Conservation (phyloP, 163 green algal species). For the Chloromonas sp. region DNA sequence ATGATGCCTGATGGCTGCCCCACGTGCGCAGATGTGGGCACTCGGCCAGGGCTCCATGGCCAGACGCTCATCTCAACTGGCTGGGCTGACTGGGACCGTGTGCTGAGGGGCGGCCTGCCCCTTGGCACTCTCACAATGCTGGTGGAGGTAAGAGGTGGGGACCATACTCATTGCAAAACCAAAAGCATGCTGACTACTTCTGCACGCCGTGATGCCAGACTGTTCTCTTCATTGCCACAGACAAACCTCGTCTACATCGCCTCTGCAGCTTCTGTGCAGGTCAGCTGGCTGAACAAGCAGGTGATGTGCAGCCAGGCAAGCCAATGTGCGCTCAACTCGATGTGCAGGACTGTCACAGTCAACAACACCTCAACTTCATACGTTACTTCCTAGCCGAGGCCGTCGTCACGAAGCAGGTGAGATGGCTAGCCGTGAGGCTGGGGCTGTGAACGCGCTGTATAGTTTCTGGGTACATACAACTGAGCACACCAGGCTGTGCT, state of each 20-base stretch:
- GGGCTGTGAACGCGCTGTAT: background rate
- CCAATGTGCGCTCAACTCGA: background rate
- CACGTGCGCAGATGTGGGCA: slow-evolving; percentile 49
- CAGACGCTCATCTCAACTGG: slow-evolving; percentile 77
- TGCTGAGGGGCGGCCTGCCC: slow-evolving; percentile 73
- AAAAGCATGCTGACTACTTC: background rate
- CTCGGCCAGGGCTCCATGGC: slow-evolving; percentile 61
- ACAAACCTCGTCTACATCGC: no score
- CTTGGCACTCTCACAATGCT: slow-evolving; percentile 68
- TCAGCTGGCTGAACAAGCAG: no score
- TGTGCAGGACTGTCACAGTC: slow-evolving; percentile 43
- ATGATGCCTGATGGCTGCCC: background rate
- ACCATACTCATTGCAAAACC: background rate
- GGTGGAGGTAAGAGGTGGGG: slow-evolving; percentile 37
- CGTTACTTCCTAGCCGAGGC: slow-evolving; percentile 79
- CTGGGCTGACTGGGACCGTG: slow-evolving; percentile 64
- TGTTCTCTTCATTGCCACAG: background rate
- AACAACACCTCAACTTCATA: slow-evolving; percentile 61
- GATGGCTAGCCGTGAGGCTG: background rate
- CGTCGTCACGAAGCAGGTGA: slow-evolving; percentile 49
- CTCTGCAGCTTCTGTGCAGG: no score
- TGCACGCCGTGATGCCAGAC: background rate
- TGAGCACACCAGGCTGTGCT: background rate
- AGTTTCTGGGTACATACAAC: background rate
- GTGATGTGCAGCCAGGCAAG: no score